Conservation (phyloP, 352 stramenopile species). For the Pythium insidiosum region DNA sequence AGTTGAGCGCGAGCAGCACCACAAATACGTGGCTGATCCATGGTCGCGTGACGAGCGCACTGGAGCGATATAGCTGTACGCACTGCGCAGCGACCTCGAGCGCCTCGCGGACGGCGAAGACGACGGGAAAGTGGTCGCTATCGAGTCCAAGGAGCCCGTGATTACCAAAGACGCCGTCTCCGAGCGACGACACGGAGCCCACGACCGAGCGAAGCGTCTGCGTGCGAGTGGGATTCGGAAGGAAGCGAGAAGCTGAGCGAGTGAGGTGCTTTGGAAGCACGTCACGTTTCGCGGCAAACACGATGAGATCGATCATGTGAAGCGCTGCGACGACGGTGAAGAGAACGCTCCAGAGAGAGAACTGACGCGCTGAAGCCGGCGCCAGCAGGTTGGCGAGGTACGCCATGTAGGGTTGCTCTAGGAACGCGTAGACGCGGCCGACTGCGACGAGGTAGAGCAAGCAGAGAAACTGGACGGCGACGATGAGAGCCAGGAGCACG, state of each 20-base stretch:
- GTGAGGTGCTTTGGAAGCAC: not conserved
- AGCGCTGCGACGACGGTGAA: conserved; percentile 5
- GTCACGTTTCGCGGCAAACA: not conserved
- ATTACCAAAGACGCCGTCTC: conserved; percentile 4
- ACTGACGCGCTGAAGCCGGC: not conserved
- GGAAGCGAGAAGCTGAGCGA: not conserved
- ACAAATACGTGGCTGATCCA: conserved; percentile 18
- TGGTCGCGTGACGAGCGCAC: conserved; percentile 4
- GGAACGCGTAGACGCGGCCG: not conserved
- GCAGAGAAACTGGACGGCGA: not conserved
- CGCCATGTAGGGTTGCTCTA: conserved; percentile 1
- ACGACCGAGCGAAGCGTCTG: conserved; percentile 1
- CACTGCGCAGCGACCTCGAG: conserved; percentile 11
- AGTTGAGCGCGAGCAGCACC: conserved; percentile 5
- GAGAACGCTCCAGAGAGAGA: not conserved
- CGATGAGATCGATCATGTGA: conserved; percentile 8
- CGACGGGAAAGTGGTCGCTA: conserved; percentile 6
- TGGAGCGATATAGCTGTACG: conserved; percentile 9
- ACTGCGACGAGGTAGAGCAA: not conserved
- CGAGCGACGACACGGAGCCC: not conserved
- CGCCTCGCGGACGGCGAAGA: conserved; percentile 2
- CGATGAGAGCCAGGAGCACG: no score
- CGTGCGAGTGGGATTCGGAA: not conserved
- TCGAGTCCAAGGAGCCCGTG: conserved; percentile 12
- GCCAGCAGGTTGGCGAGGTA: not conserved